These are phyloP conservation scores for Russula compacta DNA, from an alignment of 768 basidiomycete genomes.

Conservation along the genomic window DNA sequence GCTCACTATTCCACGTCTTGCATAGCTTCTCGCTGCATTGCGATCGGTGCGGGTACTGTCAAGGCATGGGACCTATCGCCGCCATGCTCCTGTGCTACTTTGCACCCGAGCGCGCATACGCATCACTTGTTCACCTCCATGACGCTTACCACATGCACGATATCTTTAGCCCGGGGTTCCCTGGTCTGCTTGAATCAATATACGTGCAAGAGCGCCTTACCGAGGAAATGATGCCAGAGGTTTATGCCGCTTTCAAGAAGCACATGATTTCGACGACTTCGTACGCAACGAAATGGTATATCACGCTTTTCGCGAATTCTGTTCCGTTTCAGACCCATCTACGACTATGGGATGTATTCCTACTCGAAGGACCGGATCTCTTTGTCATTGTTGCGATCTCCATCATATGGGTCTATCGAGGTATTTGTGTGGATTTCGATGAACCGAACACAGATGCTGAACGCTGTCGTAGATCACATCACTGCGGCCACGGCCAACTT, in stretches of 20 bases:
- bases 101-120: conserved; percentile 81
- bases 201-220: conserved; percentile 90
- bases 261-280: conserved; percentile 89
- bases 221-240: conserved; percentile 81
- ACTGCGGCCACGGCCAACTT: conserved; percentile 70
- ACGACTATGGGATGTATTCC: conserved; percentile 89
- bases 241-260: conserved; percentile 76
- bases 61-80: conserved; percentile 98
- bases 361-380: conserved; percentile 84
- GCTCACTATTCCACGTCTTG: conserved; percentile 88
- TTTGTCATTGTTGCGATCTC: conserved; percentile 80
- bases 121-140: conserved; percentile 79
- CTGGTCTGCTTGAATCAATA: conserved; percentile 90
- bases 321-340: conserved; percentile 94
- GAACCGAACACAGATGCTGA: not conserved
- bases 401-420: conserved; percentile 86
- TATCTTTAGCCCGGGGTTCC: conserved; percentile 91
- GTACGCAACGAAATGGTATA: conserved; percentile 99
- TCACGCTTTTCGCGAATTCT: conserved; percentile 92
- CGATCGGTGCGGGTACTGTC: conserved; percentile 84
- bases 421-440: conserved; percentile 34
- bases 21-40: conserved; percentile 89
- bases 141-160: conserved; percentile 80
- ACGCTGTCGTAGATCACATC: conserved; percentile 57
- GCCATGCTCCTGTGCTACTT: conserved; percentile 92